Evolutionary conservation across 2,329 filamentous ascomycete species (phyloP).

Genomic region (Aspergillus sergii): DNA sequence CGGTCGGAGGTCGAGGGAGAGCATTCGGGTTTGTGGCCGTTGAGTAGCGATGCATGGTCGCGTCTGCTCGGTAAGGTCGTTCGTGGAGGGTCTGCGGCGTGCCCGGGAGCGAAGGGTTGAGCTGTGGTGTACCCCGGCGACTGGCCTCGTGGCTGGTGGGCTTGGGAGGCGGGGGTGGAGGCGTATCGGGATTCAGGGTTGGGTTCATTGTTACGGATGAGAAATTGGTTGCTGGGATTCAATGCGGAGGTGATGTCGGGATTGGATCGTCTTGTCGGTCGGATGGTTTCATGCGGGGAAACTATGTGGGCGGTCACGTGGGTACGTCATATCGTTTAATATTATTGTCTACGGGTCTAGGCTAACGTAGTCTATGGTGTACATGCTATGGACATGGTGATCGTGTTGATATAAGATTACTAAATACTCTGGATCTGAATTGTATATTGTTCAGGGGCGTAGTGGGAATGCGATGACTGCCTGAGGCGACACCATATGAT

Average conservation of each 20-base stretch:
- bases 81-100: conserved; percentile 42
- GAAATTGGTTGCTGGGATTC: not conserved
- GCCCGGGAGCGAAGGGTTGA: conserved; percentile 47
- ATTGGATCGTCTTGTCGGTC: not conserved
- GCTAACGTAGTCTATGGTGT: too few relatives aligned
- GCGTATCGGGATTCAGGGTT: conserved; percentile 54
- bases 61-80: conserved; percentile 21
- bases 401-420: not conserved
- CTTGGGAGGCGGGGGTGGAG: conserved; percentile 73
- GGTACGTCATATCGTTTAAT: too few relatives aligned
- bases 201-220: conserved; percentile 24
- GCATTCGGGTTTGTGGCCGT: conserved; percentile 16
- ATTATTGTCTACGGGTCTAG: too few relatives aligned
- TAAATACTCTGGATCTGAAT: not conserved
- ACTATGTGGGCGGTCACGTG: not conserved
- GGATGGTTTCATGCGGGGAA: not conserved
- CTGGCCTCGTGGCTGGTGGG: conserved; percentile 69
- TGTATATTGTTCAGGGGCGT: not conserved
- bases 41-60: conserved; percentile 11
- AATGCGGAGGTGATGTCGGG: not conserved
- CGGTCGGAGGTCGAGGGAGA: conserved; percentile 33
- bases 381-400: too few relatives aligned
- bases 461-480: not conserved
- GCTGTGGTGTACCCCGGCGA: conserved; percentile 65
- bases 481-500: not conserved